A percentile compares a stretch with the other conserved stretches of the same genome.
Evolutionary conservation across 2,329 filamentous ascomycete genomes (phyloP).

Genomic region (Aspergillus bombycis): DNA sequence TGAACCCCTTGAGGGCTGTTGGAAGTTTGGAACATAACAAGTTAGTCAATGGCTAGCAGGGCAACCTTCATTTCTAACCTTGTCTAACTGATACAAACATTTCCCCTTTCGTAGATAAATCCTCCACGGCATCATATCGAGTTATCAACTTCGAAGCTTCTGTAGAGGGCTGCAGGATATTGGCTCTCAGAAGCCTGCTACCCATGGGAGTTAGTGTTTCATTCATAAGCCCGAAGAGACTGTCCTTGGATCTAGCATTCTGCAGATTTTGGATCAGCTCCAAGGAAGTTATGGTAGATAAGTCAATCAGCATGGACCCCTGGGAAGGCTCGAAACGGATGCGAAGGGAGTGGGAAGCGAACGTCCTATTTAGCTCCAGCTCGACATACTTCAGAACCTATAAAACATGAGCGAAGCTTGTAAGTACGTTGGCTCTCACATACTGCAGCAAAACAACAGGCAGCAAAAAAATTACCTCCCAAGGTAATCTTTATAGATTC

Average conservation of each 20-base stretch:
- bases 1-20: slow-evolving; percentile 70
- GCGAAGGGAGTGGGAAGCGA: slow-evolving; percentile 77
- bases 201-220: slow-evolving; percentile 89
- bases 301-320: slow-evolving; percentile 93
- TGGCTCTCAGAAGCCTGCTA: slow-evolving; percentile 76
- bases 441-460: slow-evolving; percentile 84
- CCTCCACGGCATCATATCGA: slow-evolving; percentile 81
- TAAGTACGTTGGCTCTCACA: slow-evolving; percentile 29
- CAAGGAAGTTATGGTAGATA: slow-evolving; percentile 81
- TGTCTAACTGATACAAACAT: slow-evolving; percentile 78
- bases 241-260: slow-evolving; percentile 75
- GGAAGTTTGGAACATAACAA: background rate
- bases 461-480: slow-evolving; percentile 82
- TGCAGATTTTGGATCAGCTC: slow-evolving; percentile 89
- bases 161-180: slow-evolving; percentile 86
- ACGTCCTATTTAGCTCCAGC: slow-evolving; percentile 66
- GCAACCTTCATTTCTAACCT: slow-evolving; percentile 49
- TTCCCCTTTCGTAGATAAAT: slow-evolving; percentile 78
- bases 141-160: slow-evolving; percentile 67
- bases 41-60: background rate
- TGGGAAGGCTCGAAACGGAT: slow-evolving; percentile 87
- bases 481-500: slow-evolving; percentile 79
- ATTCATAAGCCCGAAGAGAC: slow-evolving; percentile 82
- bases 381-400: slow-evolving; percentile 83
- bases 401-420: slow-evolving; percentile 16